Conservation (phyloP, 495 filamentous ascomycete genomes). For the Platismatia glauca region DNA sequence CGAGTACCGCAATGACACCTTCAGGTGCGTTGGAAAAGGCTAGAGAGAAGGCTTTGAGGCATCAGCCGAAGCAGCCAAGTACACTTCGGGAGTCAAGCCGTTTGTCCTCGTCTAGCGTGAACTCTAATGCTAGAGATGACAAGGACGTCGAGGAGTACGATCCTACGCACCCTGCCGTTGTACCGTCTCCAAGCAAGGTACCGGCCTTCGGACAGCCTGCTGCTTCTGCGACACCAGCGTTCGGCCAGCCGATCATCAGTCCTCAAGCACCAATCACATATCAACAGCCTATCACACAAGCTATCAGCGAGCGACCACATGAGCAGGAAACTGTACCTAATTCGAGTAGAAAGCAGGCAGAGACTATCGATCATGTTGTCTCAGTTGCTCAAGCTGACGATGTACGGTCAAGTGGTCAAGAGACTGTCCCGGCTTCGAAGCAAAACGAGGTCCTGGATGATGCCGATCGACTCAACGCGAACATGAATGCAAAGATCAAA, state of each 20-base stretch:
- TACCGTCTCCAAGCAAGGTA: not conserved
- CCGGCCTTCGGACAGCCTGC: not conserved
- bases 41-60: slow-evolving; percentile 34
- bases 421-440: not conserved
- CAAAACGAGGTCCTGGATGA: not conserved
- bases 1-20: slow-evolving; percentile 22
- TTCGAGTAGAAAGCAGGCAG: not conserved
- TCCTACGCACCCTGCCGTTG: not conserved
- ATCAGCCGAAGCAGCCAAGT: slow-evolving; percentile 42
- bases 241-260: not conserved
- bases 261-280: not conserved
- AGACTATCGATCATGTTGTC: not conserved
- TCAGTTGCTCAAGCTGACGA: not conserved
- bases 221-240: not conserved
- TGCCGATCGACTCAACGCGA: not conserved
- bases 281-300: not conserved
- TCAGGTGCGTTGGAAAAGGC: slow-evolving; percentile 28
- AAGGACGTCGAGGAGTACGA: not conserved
- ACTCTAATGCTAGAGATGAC: slow-evolving; percentile 8
- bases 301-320: not conserved
- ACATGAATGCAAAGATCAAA: not conserved
- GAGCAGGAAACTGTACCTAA: not conserved
- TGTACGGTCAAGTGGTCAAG: not conserved
- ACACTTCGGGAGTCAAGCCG: slow-evolving; percentile 36
- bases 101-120: slow-evolving; percentile 27